Conservation (phyloP, 371 early-diverging fungal genomes). For the Rhizomucor pusillus region DNA sequence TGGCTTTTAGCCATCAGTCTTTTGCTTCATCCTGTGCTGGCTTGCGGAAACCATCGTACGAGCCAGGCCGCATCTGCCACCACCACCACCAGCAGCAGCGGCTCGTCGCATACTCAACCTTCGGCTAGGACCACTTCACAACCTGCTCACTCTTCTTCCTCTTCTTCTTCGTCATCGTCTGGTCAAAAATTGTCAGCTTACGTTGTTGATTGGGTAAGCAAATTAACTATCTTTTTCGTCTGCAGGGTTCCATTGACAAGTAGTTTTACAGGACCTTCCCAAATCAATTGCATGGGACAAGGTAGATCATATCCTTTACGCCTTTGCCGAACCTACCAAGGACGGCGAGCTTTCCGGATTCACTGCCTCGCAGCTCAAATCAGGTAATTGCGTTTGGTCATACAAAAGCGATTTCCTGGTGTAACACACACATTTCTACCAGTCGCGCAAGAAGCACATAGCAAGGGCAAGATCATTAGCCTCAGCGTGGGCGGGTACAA, state of each 20-base stretch:
- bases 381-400: slow-evolving; percentile 11
- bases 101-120: no score
- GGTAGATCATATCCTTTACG: slow-evolving; percentile 39
- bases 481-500: slow-evolving; percentile 43
- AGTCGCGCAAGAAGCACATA: slow-evolving; percentile 42
- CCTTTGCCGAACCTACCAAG: slow-evolving; percentile 36
- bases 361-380: slow-evolving; percentile 14
- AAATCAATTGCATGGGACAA: slow-evolving; percentile 30
- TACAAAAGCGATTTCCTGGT: background rate
- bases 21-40: no score
- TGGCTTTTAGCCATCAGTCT: no score
- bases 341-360: slow-evolving; percentile 27
- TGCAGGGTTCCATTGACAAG: background rate
- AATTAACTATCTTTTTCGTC: no score
- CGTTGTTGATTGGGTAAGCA: slow-evolving; percentile 37
- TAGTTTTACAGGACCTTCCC: slow-evolving; percentile 20
- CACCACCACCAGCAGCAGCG: no score
- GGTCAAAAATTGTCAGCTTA: slow-evolving; percentile 22
- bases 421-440: background rate
- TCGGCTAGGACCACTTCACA: no score
- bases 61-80: no score
- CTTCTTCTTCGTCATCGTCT: background rate
- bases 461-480: slow-evolving; percentile 29
- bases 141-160: background rate
- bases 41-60: no score